phyloP scores from a whole-genome alignment of 106 monocot species.

The Platanthera guangdongensis region DNA sequence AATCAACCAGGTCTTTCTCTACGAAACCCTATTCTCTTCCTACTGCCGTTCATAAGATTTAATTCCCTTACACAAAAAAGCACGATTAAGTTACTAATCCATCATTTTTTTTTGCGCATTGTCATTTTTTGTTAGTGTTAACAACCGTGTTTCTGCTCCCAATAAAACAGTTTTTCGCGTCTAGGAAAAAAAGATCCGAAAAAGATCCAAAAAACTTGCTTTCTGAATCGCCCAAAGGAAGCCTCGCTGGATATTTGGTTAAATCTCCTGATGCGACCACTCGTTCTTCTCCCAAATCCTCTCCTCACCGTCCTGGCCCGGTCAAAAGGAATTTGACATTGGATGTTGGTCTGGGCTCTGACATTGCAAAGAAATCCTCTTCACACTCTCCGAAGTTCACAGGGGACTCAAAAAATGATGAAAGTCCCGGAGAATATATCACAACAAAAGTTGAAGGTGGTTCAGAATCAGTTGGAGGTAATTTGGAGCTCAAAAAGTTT shows the following conservation, averaged over 20 bases:
- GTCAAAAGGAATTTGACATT: slow-evolving; percentile 42
- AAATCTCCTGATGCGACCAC: slow-evolving; percentile 28
- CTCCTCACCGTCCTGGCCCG: not conserved
- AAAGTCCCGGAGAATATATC: not conserved
- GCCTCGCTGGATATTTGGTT: slow-evolving; percentile 36
- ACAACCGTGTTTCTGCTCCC: not conserved
- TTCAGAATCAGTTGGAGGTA: slow-evolving; percentile 5
- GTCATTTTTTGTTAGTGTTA: not conserved
- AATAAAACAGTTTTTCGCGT: slow-evolving; percentile 45
- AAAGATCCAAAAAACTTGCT: slow-evolving; percentile 7
- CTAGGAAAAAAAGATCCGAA: slow-evolving; percentile 41
- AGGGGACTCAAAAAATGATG: not conserved
- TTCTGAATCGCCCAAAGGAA: slow-evolving; percentile 52
- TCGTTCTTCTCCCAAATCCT: not conserved
- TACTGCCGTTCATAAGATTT: not conserved
- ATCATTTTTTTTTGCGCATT: not conserved
- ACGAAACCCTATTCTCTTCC: slow-evolving; percentile 15
- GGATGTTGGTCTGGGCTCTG: slow-evolving; percentile 23
- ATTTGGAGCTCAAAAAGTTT: slow-evolving; percentile 58
- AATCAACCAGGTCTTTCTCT: slow-evolving; percentile 62
- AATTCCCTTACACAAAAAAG: not conserved
- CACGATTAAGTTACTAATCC: not conserved
- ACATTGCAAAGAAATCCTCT: not conserved
- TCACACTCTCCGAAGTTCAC: not conserved
- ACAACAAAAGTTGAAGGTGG: not conserved